Conservation (phyloP, 106 monocot species). For the Dendrobium nobile region DNA sequence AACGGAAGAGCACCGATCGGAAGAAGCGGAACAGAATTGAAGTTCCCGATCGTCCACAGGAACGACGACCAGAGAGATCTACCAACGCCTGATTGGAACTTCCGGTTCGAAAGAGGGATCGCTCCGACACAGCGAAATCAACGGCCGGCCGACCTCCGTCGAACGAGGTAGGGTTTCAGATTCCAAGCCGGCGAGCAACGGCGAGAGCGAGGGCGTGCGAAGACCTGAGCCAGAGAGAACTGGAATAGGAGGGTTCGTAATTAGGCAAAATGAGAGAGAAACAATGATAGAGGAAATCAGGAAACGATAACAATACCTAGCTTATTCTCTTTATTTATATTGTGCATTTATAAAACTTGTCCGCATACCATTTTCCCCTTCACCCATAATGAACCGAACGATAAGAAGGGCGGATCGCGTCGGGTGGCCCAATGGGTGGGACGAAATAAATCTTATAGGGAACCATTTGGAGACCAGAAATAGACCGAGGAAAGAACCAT, state of each 20-base stretch:
- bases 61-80: background rate
- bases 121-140: background rate
- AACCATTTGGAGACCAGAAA: background rate
- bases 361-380: background rate
- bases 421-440: background rate
- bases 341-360: background rate
- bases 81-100: background rate
- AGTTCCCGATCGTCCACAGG: background rate
- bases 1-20: background rate
- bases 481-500: background rate
- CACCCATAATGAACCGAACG: background rate
- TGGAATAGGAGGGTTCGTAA: background rate
- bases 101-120: background rate
- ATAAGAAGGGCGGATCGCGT: background rate
- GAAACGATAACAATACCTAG: background rate
- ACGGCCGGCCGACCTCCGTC: background rate
- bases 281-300: background rate
- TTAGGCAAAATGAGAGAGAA: background rate
- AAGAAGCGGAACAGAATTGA: background rate
- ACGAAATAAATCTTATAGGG: background rate
- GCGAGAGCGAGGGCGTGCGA: background rate
- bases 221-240: background rate
- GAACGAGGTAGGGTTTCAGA: constrained; percentile 1
- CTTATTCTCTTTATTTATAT: background rate
- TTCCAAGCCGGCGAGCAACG: background rate